Base-by-base conservation (phyloP, 192 early-diverging fungal genomes). In the Jimgerdemannia lactiflua region DNA sequence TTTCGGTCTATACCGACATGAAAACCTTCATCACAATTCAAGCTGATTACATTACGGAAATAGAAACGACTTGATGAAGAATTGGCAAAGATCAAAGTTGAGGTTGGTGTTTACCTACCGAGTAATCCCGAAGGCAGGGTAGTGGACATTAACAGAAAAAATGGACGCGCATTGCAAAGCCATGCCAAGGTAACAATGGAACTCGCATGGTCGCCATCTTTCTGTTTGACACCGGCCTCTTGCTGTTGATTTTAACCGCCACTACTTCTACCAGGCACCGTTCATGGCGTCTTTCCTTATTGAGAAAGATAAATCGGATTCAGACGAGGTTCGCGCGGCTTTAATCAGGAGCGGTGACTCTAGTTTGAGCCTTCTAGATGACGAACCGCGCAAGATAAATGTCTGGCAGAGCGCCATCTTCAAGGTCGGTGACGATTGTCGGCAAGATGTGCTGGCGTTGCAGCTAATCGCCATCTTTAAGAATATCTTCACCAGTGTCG, bases 401-500 rank as follows among this genome's bases (percentile, higher is more conserved):
- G 86, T 91, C 3, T 91, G 93, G 84, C 91, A 95, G 78, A 92
- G 93, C 4, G 93, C 95, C 2, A 99, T 99, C 73, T 99, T 99
- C 89, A 99, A 99, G 88, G 97, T 99, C 65, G 98, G 98, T 72
- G 98, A 99, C 75, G 97, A 99, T 84, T 99, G 98, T 84, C 91
- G 98, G 42, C 98, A 99, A 83, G 98, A 99, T 80, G 94, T 99
- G 19, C 87, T 99, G 75, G 97, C 98, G 3, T 82, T 99, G 68
- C 98, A 99, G 85, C 86, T 99, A 76, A 98, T 99, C 85, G 94
- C 94, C 1, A 91, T 97, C 43, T 99, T 98, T 86, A 98, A 99
- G 77, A 95, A 93, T 83, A 97, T 99, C 65, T 97, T 97, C 71
- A 89, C 92, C 0, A 91, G 89, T 43, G 91, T 92, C 39, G 97